Evolutionary conservation across 2,329 filamentous ascomycete species (phyloP), one percentile per base, ranked within the genome.

Genomic region (Neurospora sp.): DNA sequence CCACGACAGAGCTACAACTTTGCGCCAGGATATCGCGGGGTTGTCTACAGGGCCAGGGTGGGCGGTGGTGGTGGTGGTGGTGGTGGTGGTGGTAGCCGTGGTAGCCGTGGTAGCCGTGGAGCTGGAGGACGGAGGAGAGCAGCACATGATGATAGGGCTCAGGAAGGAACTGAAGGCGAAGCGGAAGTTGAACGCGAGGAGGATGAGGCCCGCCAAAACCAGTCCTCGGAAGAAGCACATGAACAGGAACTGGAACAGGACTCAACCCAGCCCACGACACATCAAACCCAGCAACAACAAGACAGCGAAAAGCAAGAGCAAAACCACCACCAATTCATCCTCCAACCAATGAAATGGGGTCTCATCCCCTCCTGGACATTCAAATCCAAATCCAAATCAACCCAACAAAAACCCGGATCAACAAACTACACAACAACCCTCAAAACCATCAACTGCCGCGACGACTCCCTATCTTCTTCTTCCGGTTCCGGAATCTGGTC

Each of bases 341-440:
- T 99, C 9, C 93, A 97, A 78, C 85, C 89, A 2, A 98, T 98
- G 92, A 95, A 93, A 85, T 99, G 96, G 96, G 96, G 95, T 0
- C 85, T 99, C 7, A 85, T 98, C 15, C 95, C 96, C 0, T 97
- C 91, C 79, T 98, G 95, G 95, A 96, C 92, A 8, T 62, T 62
- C 23, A 62, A 62, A 5, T 62, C 52, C 28, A 62, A 62, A 13
- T 23, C 42, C 3, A 97, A 95, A 81, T 90, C 13, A 89, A 89
- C 68, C 92, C 93, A 46, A 8, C 52, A 62, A 4, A 62, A 62
- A 33, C 92, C 93, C 7, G 19, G 11, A 15, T 28, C 11, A 15
- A 28, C 43, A 0, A 89, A 93, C 76, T 95, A 96, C 76, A 85
- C 87, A 36, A 89, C 89, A 1, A 84, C 93, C 79, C 85, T 97